Evolutionary conservation across 176 grass and related monocot genomes (phyloP).

Genomic region (Aechmea fasciata): DNA sequence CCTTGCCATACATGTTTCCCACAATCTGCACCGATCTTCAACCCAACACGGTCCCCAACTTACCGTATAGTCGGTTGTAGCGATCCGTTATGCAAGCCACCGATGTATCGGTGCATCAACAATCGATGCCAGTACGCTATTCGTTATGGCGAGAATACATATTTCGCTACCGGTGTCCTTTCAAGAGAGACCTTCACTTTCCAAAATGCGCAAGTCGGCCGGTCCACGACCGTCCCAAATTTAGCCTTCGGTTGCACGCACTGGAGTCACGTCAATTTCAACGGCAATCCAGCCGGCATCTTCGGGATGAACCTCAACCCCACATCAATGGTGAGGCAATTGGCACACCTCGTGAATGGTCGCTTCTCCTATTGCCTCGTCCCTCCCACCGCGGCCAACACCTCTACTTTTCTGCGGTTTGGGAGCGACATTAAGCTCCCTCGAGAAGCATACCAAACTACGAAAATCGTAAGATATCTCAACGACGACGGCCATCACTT

Average conservation of each 20-base stretch:
- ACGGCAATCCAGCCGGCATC: not conserved
- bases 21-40: slow-evolving; percentile 18
- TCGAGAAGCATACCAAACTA: not conserved
- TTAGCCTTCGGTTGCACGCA: slow-evolving; percentile 22
- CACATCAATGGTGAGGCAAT: not conserved
- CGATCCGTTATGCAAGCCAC: slow-evolving; percentile 6
- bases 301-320: not conserved
- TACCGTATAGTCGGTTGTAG: slow-evolving; percentile 8
- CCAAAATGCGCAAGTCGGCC: not conserved
- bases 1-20: slow-evolving; percentile 16
- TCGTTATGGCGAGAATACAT: slow-evolving; percentile 6
- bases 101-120: not conserved
- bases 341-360: not conserved
- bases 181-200: slow-evolving; percentile 15
- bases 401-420: not conserved
- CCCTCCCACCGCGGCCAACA: not conserved
- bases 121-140: slow-evolving; percentile 5
- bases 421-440: not conserved
- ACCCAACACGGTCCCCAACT: slow-evolving; percentile 12
- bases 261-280: not conserved
- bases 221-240: not conserved
- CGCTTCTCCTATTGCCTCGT: not conserved
- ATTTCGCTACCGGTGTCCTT: slow-evolving; percentile 6
- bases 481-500: not conserved
- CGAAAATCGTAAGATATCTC: not conserved